Percentiles rank a stretch among this genome's conserved stretches.
Evolutionary conservation across 331 rosid genomes (phyloP).

Genomic region (Quercus phellos): DNA sequence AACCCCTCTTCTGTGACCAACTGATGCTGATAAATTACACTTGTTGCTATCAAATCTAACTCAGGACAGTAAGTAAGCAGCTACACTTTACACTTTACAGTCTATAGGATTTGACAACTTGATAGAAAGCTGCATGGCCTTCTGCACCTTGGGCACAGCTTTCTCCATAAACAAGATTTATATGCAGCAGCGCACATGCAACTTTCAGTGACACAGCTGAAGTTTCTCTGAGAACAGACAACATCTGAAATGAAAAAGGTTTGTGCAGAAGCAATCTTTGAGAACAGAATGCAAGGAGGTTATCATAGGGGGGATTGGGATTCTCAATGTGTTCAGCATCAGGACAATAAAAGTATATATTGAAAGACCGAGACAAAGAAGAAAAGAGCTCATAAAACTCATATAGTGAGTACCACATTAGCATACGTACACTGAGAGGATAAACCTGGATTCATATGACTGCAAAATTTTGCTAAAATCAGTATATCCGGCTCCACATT

Average conservation of each 20-base stretch:
- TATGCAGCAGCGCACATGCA: conserved; percentile 3
- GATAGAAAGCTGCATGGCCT: not conserved
- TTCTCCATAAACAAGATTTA: not conserved
- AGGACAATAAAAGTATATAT: not conserved
- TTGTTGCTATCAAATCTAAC: not conserved
- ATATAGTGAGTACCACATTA: not conserved
- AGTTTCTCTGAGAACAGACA: not conserved
- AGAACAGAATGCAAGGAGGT: not conserved
- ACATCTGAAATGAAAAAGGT: conserved; percentile 1
- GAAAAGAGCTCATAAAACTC: not conserved
- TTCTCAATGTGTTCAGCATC: not conserved
- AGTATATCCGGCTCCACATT: not conserved
- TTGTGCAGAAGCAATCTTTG: not conserved
- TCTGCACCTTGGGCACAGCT: too few relatives aligned
- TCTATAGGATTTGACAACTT: not conserved
- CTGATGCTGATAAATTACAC: not conserved
- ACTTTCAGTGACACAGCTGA: not conserved
- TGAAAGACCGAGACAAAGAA: not conserved
- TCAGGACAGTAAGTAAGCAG: not conserved
- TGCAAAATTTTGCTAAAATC: not conserved
- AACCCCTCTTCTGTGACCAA: too few relatives aligned
- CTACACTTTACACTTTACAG: not conserved
- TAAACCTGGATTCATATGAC: not conserved
- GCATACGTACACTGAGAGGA: not conserved
- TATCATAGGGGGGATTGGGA: too few relatives aligned